Base-by-base conservation (phyloP, 2,329 filamentous ascomycete species). In the Xylariomycetidae sp. region DNA sequence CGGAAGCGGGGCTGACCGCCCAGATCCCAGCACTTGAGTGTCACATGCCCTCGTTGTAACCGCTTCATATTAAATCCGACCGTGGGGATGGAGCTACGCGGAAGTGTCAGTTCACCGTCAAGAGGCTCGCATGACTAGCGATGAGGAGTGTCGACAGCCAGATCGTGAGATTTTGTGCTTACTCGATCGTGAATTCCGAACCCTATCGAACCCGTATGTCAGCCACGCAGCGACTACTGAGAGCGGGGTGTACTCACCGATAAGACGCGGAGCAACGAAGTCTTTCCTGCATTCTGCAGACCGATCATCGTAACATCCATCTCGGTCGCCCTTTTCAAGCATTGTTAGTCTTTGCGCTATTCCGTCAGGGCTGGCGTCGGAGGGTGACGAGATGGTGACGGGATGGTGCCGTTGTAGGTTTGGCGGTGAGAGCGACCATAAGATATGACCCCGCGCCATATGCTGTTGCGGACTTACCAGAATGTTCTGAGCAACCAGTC, bases 271-370 rank as follows among this genome's bases (percentile, higher is more conserved):
- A 98, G 72, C 56, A 98, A 66, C 42, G 90, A 97, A 25, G 92
- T 97, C 70, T 98, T 98, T 56, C 92, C 92, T 39, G 92, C 92
- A 68, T 97, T 97, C 61, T 98, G 92, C 58, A 98, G 70, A 16
- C 92, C 92, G 61, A 98, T 90, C 84, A 98, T 94, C 50, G 92
- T 97, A 59, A 98, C 90, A 67, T 98, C 92, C 89, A 98, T 96
- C 71, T 98, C 92, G 48, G 89, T 94, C 50, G 90, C 88, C 92
- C 90, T 96, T 47, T 42, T 37, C 35, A 23, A 30, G 33, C n/a
- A n/a, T n/a, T n/a, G n/a, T n/a, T n/a, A n/a, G n/a, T n/a, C n/a
- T n/a, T n/a, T n/a, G n/a, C n/a, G n/a, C n/a, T n/a, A n/a, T n/a
- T n/a, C n/a, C n/a, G n/a, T n/a, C n/a, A n/a, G n/a, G n/a, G n/a